Conservation (phyloP, 768 basidiomycete species). For the Lactarius trivialis region DNA sequence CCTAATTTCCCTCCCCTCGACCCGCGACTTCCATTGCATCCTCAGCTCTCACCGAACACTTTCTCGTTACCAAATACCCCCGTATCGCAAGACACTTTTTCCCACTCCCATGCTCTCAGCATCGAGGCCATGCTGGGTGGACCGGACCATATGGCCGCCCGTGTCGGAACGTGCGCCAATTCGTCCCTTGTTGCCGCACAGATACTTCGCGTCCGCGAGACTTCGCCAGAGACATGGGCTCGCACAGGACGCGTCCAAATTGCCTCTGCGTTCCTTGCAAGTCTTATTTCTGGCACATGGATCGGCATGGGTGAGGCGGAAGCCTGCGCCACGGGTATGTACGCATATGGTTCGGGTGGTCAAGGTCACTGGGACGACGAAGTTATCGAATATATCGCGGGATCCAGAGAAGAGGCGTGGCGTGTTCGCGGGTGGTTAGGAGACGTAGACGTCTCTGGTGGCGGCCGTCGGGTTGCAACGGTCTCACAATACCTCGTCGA, state of each 20-base stretch:
- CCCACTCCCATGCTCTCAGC: conserved; percentile 68
- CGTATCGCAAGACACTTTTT: conserved; percentile 72
- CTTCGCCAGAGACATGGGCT: conserved; percentile 74
- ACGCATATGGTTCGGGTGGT: conserved; percentile 45
- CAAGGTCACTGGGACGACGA: conserved; percentile 72
- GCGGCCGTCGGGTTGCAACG: conserved; percentile 54
- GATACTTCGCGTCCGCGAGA: conserved; percentile 70
- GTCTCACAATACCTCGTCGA: conserved; percentile 73
- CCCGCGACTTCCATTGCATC: conserved; percentile 57
- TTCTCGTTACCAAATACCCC: conserved; percentile 73
- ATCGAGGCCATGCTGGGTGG: conserved; percentile 74
- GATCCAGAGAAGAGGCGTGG: conserved; percentile 65
- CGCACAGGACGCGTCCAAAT: conserved; percentile 71
- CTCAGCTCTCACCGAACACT: conserved; percentile 58
- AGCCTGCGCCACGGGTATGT: conserved; percentile 73
- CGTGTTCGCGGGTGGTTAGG: conserved; percentile 74
- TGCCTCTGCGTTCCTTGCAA: conserved; percentile 69
- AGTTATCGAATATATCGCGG: conserved; percentile 71
- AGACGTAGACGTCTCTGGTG: conserved; percentile 68
- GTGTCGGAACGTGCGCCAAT: conserved; percentile 67
- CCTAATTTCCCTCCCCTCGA: conserved; percentile 68
- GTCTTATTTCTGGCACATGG: conserved; percentile 65
- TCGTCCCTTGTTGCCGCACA: conserved; percentile 70
- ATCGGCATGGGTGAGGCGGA: conserved; percentile 68
- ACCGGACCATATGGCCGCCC: conserved; percentile 67